Evolutionary conservation across 805 yeast genomes (phyloP), one percentile per base, ranked within the genome.

Genomic region (Tetrapisispora nanseiensis): DNA sequence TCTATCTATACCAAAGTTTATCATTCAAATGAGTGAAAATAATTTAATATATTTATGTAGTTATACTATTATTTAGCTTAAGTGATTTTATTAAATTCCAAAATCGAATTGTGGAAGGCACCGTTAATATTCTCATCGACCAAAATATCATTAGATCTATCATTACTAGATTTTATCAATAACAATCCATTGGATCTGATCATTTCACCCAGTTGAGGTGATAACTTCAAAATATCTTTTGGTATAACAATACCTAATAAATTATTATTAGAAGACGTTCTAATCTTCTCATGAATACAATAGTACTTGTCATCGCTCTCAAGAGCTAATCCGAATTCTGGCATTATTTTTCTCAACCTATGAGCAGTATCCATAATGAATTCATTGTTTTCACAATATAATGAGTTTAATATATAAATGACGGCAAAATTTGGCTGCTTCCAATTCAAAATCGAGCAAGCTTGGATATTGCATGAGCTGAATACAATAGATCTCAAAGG

Each of bases 381-480:
- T 11, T 33, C 39, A 13, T 45, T 45, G 19, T 41, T 43, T 24
- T 39, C 42, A 13, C 44, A 41, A 28, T 51, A 44, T 10, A 80
- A 66, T n/a, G 86, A 85, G 51, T 78, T 80, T 74, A 89, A 76
- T 43, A 80, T 76, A 64, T 85, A 83, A 50, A 92, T 79, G 0
- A 92, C 97, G 0, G 98, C 97, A 64, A 82, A 92, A 60, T 90
- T 90, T 12, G 98, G 97, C 64, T 92, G 98, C 63, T 92, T 92
- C 98, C 98, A 92, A 63, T 92, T 92, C 52, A 92, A 66, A 36
- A 86, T 83, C 10, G 95, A 86, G 63, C 97, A 92, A n/a, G 87
- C 86, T 36, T 79, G 76, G 27, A 95, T 83, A 61, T 87, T 86
- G 43, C 83, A 76, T 1, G 96, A 86, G 11, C 95, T 77, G 62